Evolutionary conservation across 164 flowering plant species (phyloP), one percentile per base, ranked within the genome.

Genomic region (Hamamelis virginiana): DNA sequence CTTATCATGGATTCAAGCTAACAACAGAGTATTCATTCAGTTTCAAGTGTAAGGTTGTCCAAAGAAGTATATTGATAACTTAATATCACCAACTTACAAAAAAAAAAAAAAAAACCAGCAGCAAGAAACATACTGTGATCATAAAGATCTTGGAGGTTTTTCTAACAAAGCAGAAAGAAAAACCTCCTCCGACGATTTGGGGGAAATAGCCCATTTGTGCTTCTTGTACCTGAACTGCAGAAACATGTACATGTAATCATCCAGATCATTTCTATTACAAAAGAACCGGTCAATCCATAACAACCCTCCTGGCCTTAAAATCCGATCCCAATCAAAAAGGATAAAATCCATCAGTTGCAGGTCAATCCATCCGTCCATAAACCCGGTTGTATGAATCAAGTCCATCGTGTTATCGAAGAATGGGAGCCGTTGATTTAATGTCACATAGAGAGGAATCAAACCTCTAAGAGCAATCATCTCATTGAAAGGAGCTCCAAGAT

Each of bases 331-430:
- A 71, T 95, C 97, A 48, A 81, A 95, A 65, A 95, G 61, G 21
- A 92, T 84, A 62, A 89, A 91, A 71, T 92, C 98, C 86, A 94
- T 69, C 80, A 91, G 55, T 67, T 77, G 78, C 62, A 95, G 66
- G 65, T 91, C 96, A 44, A 91, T 84, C 97, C 97, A 89, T 4
- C 96, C 96, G 67, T 91, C 96, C 82, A 92, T 71, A 50, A 92
- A 85, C 41, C 94, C 94, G n/a, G 80, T 69, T 8, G 94, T 91
- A 67, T 92, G 98, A 69, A 95, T 88, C 87, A 92, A 69, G 56
- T 95, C 98, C 94, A 95, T 77, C 0, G 97, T 88, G 86, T 92
- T 95, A 41, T 92, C 97, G 47, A 95, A 92, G 76, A 95, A 89
- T 0, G 97, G 98, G 15, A 95, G 83, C 51, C 94, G 74, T 66